Evolutionary conservation across 108 stramenopile genomes (phyloP).

Genomic region (Aurantiochytrium sp.): DNA sequence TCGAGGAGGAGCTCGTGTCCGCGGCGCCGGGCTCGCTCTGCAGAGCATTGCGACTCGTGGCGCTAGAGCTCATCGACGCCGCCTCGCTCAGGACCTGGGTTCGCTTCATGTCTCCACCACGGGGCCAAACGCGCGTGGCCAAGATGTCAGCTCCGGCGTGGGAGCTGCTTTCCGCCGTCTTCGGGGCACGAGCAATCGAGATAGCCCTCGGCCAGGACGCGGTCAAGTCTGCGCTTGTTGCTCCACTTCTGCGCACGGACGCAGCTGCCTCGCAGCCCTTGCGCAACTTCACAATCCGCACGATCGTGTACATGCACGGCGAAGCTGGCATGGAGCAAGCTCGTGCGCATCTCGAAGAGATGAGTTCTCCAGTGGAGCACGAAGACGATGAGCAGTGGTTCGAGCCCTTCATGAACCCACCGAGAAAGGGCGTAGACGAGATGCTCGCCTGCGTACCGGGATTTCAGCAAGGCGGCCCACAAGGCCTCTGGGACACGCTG

Average conservation of each 20-base stretch:
- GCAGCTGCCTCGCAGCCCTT: not conserved
- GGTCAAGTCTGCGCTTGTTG: not conserved
- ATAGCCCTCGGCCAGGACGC: not conserved
- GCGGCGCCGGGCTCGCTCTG: not conserved
- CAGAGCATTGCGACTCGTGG: not conserved
- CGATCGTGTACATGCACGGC: not conserved
- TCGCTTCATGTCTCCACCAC: not conserved
- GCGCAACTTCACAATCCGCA: conserved; percentile 9
- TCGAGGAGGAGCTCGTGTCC: not conserved
- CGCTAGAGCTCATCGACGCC: not conserved
- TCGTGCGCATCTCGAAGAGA: not conserved
- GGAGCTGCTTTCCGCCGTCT: not conserved
- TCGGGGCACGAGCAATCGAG: not conserved
- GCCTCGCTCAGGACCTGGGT: not conserved
- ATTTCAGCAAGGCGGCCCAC: not conserved
- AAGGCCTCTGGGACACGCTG: not conserved
- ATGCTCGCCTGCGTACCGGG: not conserved
- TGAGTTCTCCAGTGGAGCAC: no score
- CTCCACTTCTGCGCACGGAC: not conserved
- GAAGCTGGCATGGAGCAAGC: not conserved
- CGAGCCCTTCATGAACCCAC: conserved; percentile 12
- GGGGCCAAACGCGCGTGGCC: not conserved
- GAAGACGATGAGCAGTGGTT: not conserved
- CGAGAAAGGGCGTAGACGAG: conserved; percentile 5
- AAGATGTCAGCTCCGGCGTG: not conserved